Evolutionary conservation across 352 stramenopile genomes (phyloP).

Genomic region (Phytophthora palmivora): DNA sequence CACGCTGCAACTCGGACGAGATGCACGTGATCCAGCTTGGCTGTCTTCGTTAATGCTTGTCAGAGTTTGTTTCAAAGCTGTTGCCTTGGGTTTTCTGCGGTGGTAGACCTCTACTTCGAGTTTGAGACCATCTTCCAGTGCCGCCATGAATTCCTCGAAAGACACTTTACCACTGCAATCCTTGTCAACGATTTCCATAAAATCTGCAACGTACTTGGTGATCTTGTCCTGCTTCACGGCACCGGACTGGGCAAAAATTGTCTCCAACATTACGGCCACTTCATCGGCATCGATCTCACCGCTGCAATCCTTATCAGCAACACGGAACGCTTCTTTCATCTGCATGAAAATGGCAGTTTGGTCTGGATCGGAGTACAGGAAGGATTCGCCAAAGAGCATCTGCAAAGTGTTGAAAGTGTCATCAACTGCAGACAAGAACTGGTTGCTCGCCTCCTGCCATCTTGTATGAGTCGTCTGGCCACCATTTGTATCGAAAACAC

Average conservation of each 20-base stretch:
- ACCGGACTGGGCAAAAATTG: slow-evolving; percentile 71
- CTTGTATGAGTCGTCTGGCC: slow-evolving; percentile 38
- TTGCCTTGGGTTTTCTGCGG: slow-evolving; percentile 43
- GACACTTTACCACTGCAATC: slow-evolving; percentile 72
- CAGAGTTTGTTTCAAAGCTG: slow-evolving; percentile 32
- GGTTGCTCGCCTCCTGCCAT: slow-evolving; percentile 60
- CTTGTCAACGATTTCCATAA: slow-evolving; percentile 79
- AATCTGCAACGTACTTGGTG: slow-evolving; percentile 73
- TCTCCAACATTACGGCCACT: slow-evolving; percentile 68
- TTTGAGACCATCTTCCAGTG: slow-evolving; percentile 78
- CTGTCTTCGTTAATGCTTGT: slow-evolving; percentile 50
- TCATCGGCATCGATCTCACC: slow-evolving; percentile 77
- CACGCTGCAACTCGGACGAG: slow-evolving; percentile 33
- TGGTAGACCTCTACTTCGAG: slow-evolving; percentile 81
- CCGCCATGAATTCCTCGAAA: slow-evolving; percentile 86
- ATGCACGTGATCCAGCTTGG: slow-evolving; percentile 17
- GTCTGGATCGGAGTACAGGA: slow-evolving; percentile 76
- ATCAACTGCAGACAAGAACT: slow-evolving; percentile 61
- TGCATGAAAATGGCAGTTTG: slow-evolving; percentile 84
- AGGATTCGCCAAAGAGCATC: slow-evolving; percentile 73
- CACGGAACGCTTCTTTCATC: slow-evolving; percentile 82
- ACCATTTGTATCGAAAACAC: slow-evolving; percentile 16
- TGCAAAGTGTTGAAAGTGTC: slow-evolving; percentile 78
- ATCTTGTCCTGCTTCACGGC: slow-evolving; percentile 73
- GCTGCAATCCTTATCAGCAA: slow-evolving; percentile 76